Conservation (phyloP, 2,329 filamentous ascomycete species). For the Helminthosporium solani region DNA sequence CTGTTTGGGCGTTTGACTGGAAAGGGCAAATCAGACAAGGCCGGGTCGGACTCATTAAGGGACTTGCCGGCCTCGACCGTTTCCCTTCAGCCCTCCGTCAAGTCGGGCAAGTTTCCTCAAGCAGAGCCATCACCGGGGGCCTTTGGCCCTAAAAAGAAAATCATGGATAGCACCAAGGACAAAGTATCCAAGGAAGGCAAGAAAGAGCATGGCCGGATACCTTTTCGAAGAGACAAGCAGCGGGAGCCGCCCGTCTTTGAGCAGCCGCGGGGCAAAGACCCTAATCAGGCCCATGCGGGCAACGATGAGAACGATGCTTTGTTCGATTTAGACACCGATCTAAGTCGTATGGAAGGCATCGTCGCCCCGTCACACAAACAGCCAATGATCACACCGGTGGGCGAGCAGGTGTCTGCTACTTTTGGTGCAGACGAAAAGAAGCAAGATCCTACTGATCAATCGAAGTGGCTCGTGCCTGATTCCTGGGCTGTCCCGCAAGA, state of each 20-base stretch:
- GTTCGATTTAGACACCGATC: slow-evolving; percentile 82
- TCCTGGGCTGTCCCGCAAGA: slow-evolving; percentile 89
- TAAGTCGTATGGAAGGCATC: slow-evolving; percentile 90
- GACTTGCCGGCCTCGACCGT: slow-evolving; percentile 44
- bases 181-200: slow-evolving; percentile 26
- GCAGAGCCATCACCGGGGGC: slow-evolving; percentile 31
- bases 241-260: slow-evolving; percentile 28
- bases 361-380: slow-evolving; percentile 60
- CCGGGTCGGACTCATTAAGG: slow-evolving; percentile 39
- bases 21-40: slow-evolving; percentile 48
- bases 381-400: slow-evolving; percentile 66
- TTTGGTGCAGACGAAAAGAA: slow-evolving; percentile 43
- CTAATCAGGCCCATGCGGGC: slow-evolving; percentile 43
- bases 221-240: slow-evolving; percentile 53
- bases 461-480: slow-evolving; percentile 89
- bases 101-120: slow-evolving; percentile 27
- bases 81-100: slow-evolving; percentile 40
- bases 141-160: slow-evolving; percentile 29
- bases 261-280: slow-evolving; percentile 44
- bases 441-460: slow-evolving; percentile 44
- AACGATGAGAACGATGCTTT: slow-evolving; percentile 58
- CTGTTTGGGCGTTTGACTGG: slow-evolving; percentile 57
- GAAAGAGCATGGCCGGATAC: slow-evolving; percentile 44
- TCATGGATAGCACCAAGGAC: slow-evolving; percentile 22
- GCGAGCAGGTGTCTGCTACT: slow-evolving; percentile 50